Evolutionary conservation across 1,139 yeast genomes (phyloP).

Genomic region (Blastobotrys ciferrii): DNA sequence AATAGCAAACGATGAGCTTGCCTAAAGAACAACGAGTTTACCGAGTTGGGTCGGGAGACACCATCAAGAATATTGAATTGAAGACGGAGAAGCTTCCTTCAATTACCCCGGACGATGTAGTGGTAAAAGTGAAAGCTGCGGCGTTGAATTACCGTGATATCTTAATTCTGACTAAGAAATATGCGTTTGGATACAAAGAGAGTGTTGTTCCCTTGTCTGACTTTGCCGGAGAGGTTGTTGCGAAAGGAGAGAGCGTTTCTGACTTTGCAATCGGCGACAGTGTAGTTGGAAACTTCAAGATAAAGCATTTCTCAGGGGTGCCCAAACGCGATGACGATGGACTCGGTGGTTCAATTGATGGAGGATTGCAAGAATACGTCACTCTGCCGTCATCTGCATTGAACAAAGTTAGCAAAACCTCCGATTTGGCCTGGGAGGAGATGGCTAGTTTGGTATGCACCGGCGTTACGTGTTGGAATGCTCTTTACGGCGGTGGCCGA

Average conservation of each 20-base stretch:
- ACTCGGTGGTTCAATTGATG: slow-evolving; percentile 22
- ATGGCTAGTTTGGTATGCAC: slow-evolving; percentile 21
- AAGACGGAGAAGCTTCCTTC: slow-evolving; percentile 17
- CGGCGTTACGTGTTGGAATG: slow-evolving; percentile 24
- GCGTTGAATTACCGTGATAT: slow-evolving; percentile 26
- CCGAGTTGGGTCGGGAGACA: slow-evolving; percentile 12
- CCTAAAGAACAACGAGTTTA: slow-evolving; percentile 17
- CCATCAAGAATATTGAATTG: slow-evolving; percentile 13
- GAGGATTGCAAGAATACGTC: slow-evolving; percentile 21
- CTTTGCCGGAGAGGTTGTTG: slow-evolving; percentile 22
- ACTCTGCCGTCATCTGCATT: slow-evolving; percentile 16
- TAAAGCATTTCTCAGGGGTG: slow-evolving; percentile 10
- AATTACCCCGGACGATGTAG: slow-evolving; percentile 19
- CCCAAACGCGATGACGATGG: slow-evolving; percentile 11
- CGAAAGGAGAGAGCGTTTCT: slow-evolving; percentile 16
- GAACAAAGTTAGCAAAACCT: slow-evolving; percentile 12
- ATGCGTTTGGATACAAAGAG: slow-evolving; percentile 17
- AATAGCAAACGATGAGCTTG: too few relatives aligned
- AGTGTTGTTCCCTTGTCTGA: slow-evolving; percentile 23
- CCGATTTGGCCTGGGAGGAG: slow-evolving; percentile 18
- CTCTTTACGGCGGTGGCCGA: slow-evolving; percentile 18
- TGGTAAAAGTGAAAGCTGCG: slow-evolving; percentile 22
- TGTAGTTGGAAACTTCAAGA: slow-evolving; percentile 20
- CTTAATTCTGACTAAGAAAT: slow-evolving; percentile 18
- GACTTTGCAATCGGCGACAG: slow-evolving; percentile 18